Evolutionary conservation across 441 rosid species (phyloP).

Genomic region (Mallotus japonicus): DNA sequence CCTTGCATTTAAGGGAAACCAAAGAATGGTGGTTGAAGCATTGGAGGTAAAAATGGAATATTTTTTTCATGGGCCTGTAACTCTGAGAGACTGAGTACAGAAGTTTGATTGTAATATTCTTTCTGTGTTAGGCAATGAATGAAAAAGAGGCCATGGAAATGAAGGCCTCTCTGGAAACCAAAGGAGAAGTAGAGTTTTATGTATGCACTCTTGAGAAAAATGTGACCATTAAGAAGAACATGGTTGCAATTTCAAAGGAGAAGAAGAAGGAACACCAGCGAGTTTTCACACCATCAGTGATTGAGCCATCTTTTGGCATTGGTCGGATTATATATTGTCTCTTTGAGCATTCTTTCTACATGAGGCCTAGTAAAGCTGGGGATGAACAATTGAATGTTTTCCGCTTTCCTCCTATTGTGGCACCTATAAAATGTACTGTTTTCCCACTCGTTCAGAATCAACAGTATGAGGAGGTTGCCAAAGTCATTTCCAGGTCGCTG

Average conservation of each 20-base stretch:
- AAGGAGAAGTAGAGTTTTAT: slow-evolving; percentile 60
- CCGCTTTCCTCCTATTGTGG: slow-evolving; percentile 70
- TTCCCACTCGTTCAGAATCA: slow-evolving; percentile 71
- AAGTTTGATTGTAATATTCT: background rate
- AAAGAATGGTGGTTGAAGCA: slow-evolving; percentile 66
- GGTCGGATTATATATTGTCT: slow-evolving; percentile 75
- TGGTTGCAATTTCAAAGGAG: slow-evolving; percentile 75
- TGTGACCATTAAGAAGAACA: slow-evolving; percentile 50
- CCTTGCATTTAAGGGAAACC: slow-evolving; percentile 61
- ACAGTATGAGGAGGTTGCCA: slow-evolving; percentile 59
- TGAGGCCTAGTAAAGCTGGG: slow-evolving; percentile 62
- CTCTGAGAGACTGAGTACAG: background rate
- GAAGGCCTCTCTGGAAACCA: slow-evolving; percentile 57
- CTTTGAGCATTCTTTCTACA: slow-evolving; percentile 64
- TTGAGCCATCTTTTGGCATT: slow-evolving; percentile 74
- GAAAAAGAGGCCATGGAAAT: slow-evolving; percentile 63
- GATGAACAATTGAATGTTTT: slow-evolving; percentile 68
- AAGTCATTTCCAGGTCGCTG: slow-evolving; percentile 55
- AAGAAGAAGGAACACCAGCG: slow-evolving; percentile 69
- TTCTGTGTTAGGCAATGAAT: slow-evolving; percentile 45
- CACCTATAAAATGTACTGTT: slow-evolving; percentile 73
- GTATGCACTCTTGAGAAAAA: slow-evolving; percentile 57
- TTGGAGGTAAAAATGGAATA: slow-evolving; percentile 51
- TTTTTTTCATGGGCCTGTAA: background rate
- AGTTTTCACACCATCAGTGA: slow-evolving; percentile 69